A percentile compares a stretch with the other conserved stretches of the same genome.
These are phyloP conservation scores for Hericium rajendrae DNA, from an alignment of 768 basidiomycete genomes.

Conservation along the genomic window DNA sequence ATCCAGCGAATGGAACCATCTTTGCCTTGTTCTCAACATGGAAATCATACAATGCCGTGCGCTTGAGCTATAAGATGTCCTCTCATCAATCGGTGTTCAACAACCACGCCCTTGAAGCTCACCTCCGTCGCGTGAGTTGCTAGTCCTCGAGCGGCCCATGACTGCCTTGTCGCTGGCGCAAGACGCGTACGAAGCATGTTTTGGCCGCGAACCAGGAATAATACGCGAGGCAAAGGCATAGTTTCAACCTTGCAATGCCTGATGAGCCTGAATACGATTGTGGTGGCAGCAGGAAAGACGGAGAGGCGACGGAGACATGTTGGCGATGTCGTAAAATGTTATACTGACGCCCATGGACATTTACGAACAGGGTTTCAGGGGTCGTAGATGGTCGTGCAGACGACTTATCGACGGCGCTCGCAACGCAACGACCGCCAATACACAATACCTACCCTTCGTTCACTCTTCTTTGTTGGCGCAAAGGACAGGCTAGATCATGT, in stretches of 20 bases:
- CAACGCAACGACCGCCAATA: neutral
- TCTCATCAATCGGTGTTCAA: neutral
- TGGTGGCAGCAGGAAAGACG: too few relatives aligned
- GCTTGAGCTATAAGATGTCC: constrained; percentile 31
- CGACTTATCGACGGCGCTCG: neutral
- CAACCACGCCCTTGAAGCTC: neutral
- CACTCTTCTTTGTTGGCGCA: neutral
- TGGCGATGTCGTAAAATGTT: neutral
- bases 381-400: neutral
- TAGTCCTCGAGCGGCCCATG: neutral
- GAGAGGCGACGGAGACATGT: too few relatives aligned
- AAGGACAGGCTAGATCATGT: constrained; percentile 37
- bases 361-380: neutral
- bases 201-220: too few relatives aligned
- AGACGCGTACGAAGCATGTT: too few relatives aligned
- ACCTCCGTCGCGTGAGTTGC: neutral
- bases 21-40: constrained; percentile 77
- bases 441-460: neutral
- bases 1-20: constrained; percentile 96
- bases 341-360: neutral
- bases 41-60: constrained; percentile 83
- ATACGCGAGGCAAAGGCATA: too few relatives aligned
- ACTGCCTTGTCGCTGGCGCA: too few relatives aligned
- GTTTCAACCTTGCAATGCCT: too few relatives aligned
- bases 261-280: too few relatives aligned